Base-by-base conservation (phyloP, 1,284 basidiomycete genomes). In the Wallemia mellicola region DNA sequence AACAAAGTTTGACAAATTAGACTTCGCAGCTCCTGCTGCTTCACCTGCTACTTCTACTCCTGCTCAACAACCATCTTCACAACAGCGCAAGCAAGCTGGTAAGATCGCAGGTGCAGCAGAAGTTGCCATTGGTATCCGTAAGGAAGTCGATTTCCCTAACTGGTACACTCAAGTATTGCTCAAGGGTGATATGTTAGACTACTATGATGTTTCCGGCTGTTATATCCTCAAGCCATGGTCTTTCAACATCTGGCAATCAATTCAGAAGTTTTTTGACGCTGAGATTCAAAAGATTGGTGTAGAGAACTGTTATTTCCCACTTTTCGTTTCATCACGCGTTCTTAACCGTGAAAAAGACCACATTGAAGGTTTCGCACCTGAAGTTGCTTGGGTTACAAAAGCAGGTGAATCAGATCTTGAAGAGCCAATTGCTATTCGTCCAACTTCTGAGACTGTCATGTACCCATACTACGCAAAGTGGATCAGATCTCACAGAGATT, bases 151-250 rank as follows among this genome's bases (percentile, higher is more conserved):
- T 69, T 94, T 95, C 69, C 74, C 88, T 11, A 78, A 79, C 28
- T 95, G 89, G 89, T 95, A 94, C 71, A 87, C 86, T 63, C 89
- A 81, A 68, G 89, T 95, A n/a, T 75, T 98, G 63, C 75, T 92
- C 71, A 96, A 98, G 75, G 86, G 89, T 25, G 91, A 99, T 67
- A 96, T 99, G 92, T 73, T 99, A 60, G 94, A 98, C 68, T 98
- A 98, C 73, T 98, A 98, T 73, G 91, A 82, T 70, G 89, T 99
- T 66, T 91, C 86, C 63, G 94, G 92, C 26, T 99, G 92, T 70
- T 98, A 98, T 73, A 95, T 98, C 67, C 80, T 98, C 63, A 91
- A 89, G 70, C 94, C 94, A 0, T 89, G 87, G 83, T 92, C 88
- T 5, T 98, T 87, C 73, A 81, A 79, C 66, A 89, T 98, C 68